Base-by-base conservation (phyloP, 1,139 yeast genomes). In the Lizanozyma gosingica region DNA sequence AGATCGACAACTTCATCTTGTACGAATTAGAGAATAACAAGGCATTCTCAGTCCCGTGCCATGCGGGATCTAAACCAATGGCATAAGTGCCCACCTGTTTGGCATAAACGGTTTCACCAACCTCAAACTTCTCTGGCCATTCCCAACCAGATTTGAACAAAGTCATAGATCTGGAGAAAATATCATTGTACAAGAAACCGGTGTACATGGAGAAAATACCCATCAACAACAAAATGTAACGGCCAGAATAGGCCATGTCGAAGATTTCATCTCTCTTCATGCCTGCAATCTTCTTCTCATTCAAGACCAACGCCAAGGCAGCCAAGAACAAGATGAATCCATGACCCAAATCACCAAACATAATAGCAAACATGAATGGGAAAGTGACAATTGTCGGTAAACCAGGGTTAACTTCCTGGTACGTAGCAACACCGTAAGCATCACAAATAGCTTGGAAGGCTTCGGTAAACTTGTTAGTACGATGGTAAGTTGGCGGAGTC, bases 341-440 rank as follows among this genome's bases (percentile, higher is more conserved):
- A 60, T 92, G 99, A 3, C 99, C 99, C 46, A 90, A 63, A 65
- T 92, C 99, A 62, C 98, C 99, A 71, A 92, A 92, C 99, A 92
- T 92, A 51, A 94, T 85, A 33, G 98, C 97, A 68, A 92, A 92
- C 96, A 92, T 87, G 62, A 94, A 92, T 14, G 99, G 99, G 66
- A 92, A 92, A 0, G 99, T 92, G 33, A 92, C 84, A 38, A 90
- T 76, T 0, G 99, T 86, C 3, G 98, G 94, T 48, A 92, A 71
- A 41, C 96, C 97, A 2, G 98, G 97, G 55, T 92, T 92, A 33
- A 92, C 94, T 60, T 92, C 99, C 56, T 86, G 88, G 62, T 92
- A 90, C 9, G 94, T 80, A 14, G 96, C 94, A 40, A 90, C 74
- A 50, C 97, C 98, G 56, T 92, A 92, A 4, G 96, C 95, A 60